Conservation (phyloP, 225 moss, liverwort and hornwort genomes). For the Sphagnum tenellum region DNA sequence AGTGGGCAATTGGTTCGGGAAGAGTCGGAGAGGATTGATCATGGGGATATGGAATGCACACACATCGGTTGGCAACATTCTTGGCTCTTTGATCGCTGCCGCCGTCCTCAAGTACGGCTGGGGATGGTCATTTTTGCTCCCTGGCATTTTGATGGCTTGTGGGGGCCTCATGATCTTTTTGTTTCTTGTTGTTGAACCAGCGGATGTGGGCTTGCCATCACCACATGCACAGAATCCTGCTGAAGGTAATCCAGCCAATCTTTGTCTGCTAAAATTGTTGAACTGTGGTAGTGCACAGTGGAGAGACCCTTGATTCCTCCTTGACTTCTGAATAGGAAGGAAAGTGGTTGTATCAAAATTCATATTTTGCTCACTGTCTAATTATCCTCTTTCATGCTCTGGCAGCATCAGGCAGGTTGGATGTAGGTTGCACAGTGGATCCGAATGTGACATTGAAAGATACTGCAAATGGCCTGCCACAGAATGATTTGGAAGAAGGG, state of each 20-base stretch:
- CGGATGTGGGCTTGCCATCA: constrained; percentile 43
- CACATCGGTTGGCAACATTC: constrained; percentile 72
- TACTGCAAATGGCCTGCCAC: no score
- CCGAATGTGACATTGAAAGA: no score
- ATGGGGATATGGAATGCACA: constrained; percentile 98
- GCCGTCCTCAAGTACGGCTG: constrained; percentile 52
- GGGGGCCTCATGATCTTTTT: constrained; percentile 64
- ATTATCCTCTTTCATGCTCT: no score
- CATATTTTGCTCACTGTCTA: no score
- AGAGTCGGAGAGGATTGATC: constrained; percentile 62
- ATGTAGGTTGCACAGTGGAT: background rate
- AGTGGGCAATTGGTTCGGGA: constrained; percentile 84
- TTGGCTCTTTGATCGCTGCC: constrained; percentile 68
- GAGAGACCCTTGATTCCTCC: no score
- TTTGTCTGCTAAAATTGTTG: no score
- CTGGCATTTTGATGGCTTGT: constrained; percentile 41
- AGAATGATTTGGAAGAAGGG: constrained; percentile 6
- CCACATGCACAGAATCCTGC: constrained; percentile 31
- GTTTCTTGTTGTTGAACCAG: constrained; percentile 66
- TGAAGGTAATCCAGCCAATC: constrained; percentile 8
- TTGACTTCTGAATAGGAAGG: no score
- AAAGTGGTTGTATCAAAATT: no score
- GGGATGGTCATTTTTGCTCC: constrained; percentile 85
- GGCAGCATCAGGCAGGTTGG: background rate
- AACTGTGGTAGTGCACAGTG: no score